Conservation (phyloP, 2,329 filamentous ascomycete species). For the Thermomyces lanuginosus region DNA sequence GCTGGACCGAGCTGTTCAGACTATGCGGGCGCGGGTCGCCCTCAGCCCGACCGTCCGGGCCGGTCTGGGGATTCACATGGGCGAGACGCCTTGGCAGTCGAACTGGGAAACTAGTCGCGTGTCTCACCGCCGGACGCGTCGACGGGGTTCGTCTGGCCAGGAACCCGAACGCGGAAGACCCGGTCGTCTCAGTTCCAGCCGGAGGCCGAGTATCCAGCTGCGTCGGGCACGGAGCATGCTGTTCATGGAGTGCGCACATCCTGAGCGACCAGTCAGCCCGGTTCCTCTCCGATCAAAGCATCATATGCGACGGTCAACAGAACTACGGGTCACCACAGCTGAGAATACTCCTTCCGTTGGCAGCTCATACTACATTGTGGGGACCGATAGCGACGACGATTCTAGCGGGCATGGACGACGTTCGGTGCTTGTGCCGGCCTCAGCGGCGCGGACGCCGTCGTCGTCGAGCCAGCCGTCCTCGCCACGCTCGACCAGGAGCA, state of each 20-base stretch:
- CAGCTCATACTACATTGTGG: slow-evolving; percentile 1
- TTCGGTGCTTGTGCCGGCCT: not conserved
- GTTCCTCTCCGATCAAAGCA: slow-evolving; percentile 2
- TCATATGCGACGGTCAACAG: not conserved
- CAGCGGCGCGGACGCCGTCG: not conserved
- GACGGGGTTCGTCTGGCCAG: slow-evolving; percentile 17
- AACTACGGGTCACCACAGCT: slow-evolving; percentile 1
- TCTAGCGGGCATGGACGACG: no score
- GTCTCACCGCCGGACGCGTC: slow-evolving; percentile 9
- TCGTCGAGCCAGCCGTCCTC: slow-evolving; percentile 1
- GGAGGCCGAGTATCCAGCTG: slow-evolving; percentile 5
- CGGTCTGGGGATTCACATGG: not conserved
- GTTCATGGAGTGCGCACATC: slow-evolving; percentile 6
- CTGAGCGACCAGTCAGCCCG: slow-evolving; percentile 3
- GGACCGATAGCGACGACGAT: slow-evolving; percentile 6
- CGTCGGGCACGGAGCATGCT: slow-evolving; percentile 10
- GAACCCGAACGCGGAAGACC: slow-evolving; percentile 10
- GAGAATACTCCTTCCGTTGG: not conserved
- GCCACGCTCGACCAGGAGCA: slow-evolving; percentile 2
- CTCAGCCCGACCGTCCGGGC: slow-evolving; percentile 15
- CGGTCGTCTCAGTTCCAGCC: slow-evolving; percentile 4
- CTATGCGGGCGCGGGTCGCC: slow-evolving; percentile 24
- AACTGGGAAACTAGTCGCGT: slow-evolving; percentile 10
- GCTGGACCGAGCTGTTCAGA: slow-evolving; percentile 33
- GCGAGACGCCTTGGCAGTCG: not conserved